A percentile compares a stretch with the other conserved stretches of the same genome.
phyloP scores from a whole-genome alignment of 164 flowering plant genomes.

The Vitis cinerea region DNA sequence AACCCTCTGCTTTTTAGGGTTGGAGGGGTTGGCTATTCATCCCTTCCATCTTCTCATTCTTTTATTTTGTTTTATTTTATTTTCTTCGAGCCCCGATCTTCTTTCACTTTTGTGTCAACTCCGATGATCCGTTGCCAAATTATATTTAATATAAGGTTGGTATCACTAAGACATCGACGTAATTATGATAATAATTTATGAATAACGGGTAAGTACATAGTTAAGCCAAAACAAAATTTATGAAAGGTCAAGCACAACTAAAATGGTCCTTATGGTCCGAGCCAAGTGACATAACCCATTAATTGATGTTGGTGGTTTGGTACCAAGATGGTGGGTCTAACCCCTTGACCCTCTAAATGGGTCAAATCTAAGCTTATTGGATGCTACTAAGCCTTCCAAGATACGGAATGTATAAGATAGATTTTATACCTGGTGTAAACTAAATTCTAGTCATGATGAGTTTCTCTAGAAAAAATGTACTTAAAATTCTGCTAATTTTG shows the following conservation, averaged over 20 bases:
- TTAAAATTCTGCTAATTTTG: no score
- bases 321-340: neutral
- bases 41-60: neutral
- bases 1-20: neutral
- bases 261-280: conserved; percentile 4
- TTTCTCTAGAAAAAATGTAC: no score
- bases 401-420: no score
- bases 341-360: neutral
- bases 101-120: neutral
- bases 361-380: no score
- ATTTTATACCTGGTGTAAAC: no score
- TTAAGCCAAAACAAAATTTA: neutral
- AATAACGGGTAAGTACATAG: no score
- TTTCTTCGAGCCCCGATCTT: neutral
- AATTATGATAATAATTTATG: no score
- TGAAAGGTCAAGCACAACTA: neutral
- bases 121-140: neutral
- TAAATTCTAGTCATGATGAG: no score
- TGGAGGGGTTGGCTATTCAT: neutral
- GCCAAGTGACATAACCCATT: neutral
- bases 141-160: neutral
- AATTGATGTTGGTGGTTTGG: conserved; percentile 4
- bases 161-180: no score
- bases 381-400: no score
- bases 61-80: neutral